phyloP scores from a whole-genome alignment of 371 early-diverging fungal genomes.

The Syncephalastrum contaminatum region DNA sequence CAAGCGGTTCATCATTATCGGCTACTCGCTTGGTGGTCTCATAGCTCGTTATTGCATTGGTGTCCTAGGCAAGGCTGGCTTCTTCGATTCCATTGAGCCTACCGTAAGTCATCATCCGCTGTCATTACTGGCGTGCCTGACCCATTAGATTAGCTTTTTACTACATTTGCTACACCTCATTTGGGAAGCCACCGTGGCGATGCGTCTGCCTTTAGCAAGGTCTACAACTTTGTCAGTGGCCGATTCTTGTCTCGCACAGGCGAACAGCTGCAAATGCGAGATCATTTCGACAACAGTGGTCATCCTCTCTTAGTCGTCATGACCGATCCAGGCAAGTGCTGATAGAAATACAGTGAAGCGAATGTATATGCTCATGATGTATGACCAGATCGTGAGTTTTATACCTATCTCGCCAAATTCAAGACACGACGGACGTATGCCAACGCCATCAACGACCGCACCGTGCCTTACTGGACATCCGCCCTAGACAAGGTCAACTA shows the following conservation, averaged over 20 bases:
- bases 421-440: slow-evolving; percentile 56
- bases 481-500: slow-evolving; percentile 54
- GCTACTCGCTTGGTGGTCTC: slow-evolving; percentile 83
- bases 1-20: slow-evolving; percentile 65
- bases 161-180: slow-evolving; percentile 82
- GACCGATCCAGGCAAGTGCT: slow-evolving; percentile 4
- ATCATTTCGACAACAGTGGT: slow-evolving; percentile 31
- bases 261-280: slow-evolving; percentile 57
- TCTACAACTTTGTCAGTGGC: slow-evolving; percentile 56
- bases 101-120: slow-evolving; percentile 30
- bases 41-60: slow-evolving; percentile 74
- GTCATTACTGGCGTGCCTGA: not conserved
- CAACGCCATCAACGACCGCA: slow-evolving; percentile 70
- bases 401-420: slow-evolving; percentile 51
- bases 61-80: slow-evolving; percentile 54
- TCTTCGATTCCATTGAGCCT: slow-evolving; percentile 56
- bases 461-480: slow-evolving; percentile 71
- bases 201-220: slow-evolving; percentile 19
- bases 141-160: slow-evolving; percentile 45
- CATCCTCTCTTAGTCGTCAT: slow-evolving; percentile 43
- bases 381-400: slow-evolving; percentile 37
- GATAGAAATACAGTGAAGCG: slow-evolving; percentile 12
- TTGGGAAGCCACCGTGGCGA: slow-evolving; percentile 58
- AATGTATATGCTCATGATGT: not conserved
- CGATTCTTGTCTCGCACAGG: slow-evolving; percentile 56